Base-by-base conservation (phyloP, 805 yeast genomes). In the Candida glaebosa region DNA sequence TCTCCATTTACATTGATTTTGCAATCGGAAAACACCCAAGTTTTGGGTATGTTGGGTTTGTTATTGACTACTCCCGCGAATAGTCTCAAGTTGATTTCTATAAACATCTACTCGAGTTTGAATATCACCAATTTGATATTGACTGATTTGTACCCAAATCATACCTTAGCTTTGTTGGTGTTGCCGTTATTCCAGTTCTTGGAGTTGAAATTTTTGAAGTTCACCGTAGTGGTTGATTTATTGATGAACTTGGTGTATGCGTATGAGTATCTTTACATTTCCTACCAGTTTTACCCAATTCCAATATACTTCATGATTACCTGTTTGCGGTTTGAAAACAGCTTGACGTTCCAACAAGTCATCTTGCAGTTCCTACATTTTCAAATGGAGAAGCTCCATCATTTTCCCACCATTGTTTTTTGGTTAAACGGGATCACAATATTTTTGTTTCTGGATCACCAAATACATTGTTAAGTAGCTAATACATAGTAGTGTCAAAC, bases 11-110 rank as follows among this genome's bases (percentile, higher is more conserved):
- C 57, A 0, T 40, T 46, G 5, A 31, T 61, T 15, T 41, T 63
- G 30, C 48, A 53, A 28, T 56, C 67, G 5, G 69, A 65, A 31
- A 61, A 57, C 40, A 54, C 62, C 18, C 55, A 52, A 25, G 47
- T 64, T 9, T 47, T 64, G 22, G 53, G 49, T 0, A 46, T 51
- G 31, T 48, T 64, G 1, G 14, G 58, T 8, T 45, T 62, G 16
- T 54, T 50, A 6, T 43, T 50, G 6, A 34, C 47, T 8, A 54
- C 67, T 3, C 36, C 45, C 2, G 42, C 38, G 6, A 47, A 49
- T 26, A 5, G 42, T 17, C 20, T 58, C 36, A 63, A 64, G 44
- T 44, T 61, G 12, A 24, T 58, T 4, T 54, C 68, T 5, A 56
- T 57, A 31, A 46, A 48, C 9, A 45, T 60, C 8, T 65, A 63